These are phyloP conservation scores for Psilocybe cyanescens DNA, from an alignment of 768 basidiomycete genomes.

Conservation along the genomic window DNA sequence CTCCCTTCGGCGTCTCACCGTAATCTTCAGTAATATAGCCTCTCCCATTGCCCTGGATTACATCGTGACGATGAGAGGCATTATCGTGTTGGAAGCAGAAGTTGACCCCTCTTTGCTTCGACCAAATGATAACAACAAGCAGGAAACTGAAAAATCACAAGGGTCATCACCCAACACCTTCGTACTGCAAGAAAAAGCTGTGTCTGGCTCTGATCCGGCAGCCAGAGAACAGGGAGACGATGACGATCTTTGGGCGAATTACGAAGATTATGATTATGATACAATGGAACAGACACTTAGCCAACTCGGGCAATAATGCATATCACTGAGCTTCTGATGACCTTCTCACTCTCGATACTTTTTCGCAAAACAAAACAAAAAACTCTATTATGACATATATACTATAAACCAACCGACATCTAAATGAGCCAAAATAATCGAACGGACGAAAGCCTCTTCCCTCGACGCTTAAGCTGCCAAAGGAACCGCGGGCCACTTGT, in stretches of 20 bases:
- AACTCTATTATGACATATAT: too few relatives aligned
- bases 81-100: constrained; percentile 33
- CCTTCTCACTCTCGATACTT: not conserved
- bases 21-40: constrained; percentile 76
- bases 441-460: not conserved
- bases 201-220: not conserved
- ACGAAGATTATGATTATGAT: constrained; percentile 38
- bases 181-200: not conserved
- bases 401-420: too few relatives aligned
- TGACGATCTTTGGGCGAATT: constrained; percentile 48
- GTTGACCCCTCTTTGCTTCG: not conserved
- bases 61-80: constrained; percentile 65
- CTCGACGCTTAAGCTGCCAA: not conserved
- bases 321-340: not conserved
- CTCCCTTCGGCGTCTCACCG: constrained; percentile 70
- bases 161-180: not conserved
- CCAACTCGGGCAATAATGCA: constrained; percentile 14
- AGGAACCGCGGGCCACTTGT: not conserved
- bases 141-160: not conserved
- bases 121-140: not conserved
- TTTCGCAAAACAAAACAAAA: too few relatives aligned
- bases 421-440: too few relatives aligned
- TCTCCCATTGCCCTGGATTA: constrained; percentile 72
- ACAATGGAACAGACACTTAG: constrained; percentile 28
- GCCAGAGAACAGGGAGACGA: constrained; percentile 29